Base-by-base conservation (phyloP, 2,329 filamentous ascomycete genomes). In the Ophiocordyceps australis region DNA sequence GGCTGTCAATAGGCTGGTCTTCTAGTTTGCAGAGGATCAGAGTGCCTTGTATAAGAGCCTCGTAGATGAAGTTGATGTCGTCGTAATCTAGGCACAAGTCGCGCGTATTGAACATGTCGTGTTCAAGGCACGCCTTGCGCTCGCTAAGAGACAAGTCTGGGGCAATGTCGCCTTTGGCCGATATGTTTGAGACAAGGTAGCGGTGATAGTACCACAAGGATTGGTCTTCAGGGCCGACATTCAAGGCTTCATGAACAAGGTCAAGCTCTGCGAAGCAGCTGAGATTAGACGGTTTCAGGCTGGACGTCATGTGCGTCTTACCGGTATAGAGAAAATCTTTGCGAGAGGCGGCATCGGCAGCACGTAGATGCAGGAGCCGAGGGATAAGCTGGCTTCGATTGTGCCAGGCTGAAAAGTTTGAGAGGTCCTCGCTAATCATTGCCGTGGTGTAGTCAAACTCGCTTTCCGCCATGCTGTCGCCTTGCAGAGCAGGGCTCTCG, bases 361-460 rank as follows among this genome's bases (percentile, higher is more conserved):
- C 50, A 25, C 80, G 65, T 48, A 91, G 79, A 12, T 68, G 53
- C 25, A 95, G 55, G 13, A 94, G 51, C 21, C 67, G 65, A 22
- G 79, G 70, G 28, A 94, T 89, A 14, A 95, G 60, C 42, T 79
- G 80, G 37, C 77, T 82, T 26, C 89, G 72, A 42, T 78, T 78
- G 46, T 98, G 89, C 86, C 89, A 95, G 3, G 89, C 89, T 4
- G 83, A 94, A 47, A 95, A 98, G 47, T 98, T 98, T 21, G 80
- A 92, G 24, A 98, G 59, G 39, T 91, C 79, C n/a, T 53, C 57
- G 21, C 64, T 57, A 39, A 94, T 82, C 81, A 86, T 94, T 42
- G 70, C 77, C 10, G 76, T 85, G 2, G 89, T 94, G 49, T 94
- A 95, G 19, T 68, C 71, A 37, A 93, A 89, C 47, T 98, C 89